A percentile compares a stretch with the other conserved stretches of the same genome.
Evolutionary conservation across 805 yeast genomes (phyloP).

Genomic region (Kazachstania taianensis): DNA sequence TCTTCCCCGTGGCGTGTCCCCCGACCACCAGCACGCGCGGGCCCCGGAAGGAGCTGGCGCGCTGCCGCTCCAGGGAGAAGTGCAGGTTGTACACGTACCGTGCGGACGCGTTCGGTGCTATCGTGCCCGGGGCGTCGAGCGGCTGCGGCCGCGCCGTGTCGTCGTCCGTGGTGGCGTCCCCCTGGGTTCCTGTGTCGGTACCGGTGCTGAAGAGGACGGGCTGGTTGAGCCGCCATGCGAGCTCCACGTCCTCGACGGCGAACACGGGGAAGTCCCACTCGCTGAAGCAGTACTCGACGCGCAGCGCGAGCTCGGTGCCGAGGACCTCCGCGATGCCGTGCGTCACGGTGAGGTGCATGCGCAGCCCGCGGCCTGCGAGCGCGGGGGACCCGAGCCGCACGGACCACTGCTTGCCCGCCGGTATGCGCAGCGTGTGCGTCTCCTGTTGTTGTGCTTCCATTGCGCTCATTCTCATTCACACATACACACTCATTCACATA

Average conservation of each 20-base stretch:
- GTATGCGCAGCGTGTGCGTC: constrained; percentile 7
- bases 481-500: too few species aligned
- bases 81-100: constrained; percentile 66
- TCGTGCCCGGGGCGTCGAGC: too few species aligned
- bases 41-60: constrained; percentile 29
- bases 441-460: too few species aligned
- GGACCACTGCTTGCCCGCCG: constrained; percentile 25
- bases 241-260: constrained; percentile 55
- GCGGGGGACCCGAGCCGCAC: constrained; percentile 29
- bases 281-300: constrained; percentile 47
- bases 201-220: too few species aligned
- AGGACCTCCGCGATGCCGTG: constrained; percentile 79
- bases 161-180: background rate
- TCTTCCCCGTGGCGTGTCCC: constrained; percentile 62
- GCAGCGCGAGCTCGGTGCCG: constrained; percentile 84
- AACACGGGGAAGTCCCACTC: constrained; percentile 47
- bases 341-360: constrained; percentile 29
- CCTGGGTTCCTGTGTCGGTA: too few species aligned
- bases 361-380: constrained; percentile 4
- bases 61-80: constrained; percentile 56
- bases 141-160: constrained; percentile 13
- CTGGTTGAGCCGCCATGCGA: constrained; percentile 36
- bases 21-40: constrained; percentile 63
- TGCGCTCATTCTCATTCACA: too few species aligned
- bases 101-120: constrained; percentile 56